Percentiles rank a stretch among this genome's conserved stretches.
These are phyloP conservation scores for Orbilia javanica DNA, from an alignment of 2,329 filamentous ascomycete species.

Conservation along the genomic window DNA sequence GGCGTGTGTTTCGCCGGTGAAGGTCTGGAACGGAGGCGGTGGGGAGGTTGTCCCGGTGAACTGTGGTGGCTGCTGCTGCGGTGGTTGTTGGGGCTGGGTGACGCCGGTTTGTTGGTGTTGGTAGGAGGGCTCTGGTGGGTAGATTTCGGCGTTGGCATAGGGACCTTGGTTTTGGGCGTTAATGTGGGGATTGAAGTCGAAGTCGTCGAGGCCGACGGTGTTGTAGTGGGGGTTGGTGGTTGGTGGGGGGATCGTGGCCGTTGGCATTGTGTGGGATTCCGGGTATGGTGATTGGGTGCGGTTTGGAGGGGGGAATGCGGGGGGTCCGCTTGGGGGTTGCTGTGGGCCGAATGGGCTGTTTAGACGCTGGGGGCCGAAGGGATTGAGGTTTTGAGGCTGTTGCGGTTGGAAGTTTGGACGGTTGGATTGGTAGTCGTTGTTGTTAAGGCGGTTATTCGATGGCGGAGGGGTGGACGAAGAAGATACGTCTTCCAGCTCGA, in stretches of 20 bases:
- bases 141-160: constrained; percentile 56
- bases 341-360: constrained; percentile 49
- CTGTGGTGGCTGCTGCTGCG: too few species aligned
- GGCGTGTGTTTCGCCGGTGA: constrained; percentile 27
- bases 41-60: constrained; percentile 42
- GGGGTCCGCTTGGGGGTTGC: constrained; percentile 23
- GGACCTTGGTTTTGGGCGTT: constrained; percentile 57
- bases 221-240: constrained; percentile 1
- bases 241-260: constrained; percentile 8
- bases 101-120: constrained; percentile 45
- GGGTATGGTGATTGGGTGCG: constrained; percentile 54
- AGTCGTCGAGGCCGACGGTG: constrained; percentile 22
- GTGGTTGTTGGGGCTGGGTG: constrained; percentile 26
- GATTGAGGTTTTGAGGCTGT: constrained; percentile 41
- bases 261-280: constrained; percentile 50
- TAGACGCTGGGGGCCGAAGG: constrained; percentile 52
- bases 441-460: constrained; percentile 19
- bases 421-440: constrained; percentile 22
- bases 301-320: constrained; percentile 42
- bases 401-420: constrained; percentile 45
- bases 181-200: constrained; percentile 57
- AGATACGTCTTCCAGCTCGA: constrained; percentile 49
- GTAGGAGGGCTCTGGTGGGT: constrained; percentile 53
- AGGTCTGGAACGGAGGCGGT: constrained; percentile 36
- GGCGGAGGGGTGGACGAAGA: constrained; percentile 36